These are phyloP conservation scores for Skeletonema potamos DNA, from an alignment of 108 stramenopile species.

Conservation along the genomic window DNA sequence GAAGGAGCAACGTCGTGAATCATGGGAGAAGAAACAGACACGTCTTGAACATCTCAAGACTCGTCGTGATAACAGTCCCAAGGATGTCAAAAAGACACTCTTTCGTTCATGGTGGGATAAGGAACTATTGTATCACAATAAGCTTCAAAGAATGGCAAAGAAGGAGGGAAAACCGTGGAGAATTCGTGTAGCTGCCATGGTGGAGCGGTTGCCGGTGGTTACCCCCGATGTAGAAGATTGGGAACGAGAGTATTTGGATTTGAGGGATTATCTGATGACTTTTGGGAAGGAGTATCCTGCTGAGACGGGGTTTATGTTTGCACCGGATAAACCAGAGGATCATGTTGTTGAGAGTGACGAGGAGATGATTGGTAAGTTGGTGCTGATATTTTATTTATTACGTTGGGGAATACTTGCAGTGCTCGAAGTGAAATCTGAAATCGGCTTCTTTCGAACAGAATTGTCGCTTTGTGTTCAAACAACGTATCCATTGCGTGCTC, in stretches of 20 bases:
- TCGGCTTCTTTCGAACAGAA: background rate
- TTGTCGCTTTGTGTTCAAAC: background rate
- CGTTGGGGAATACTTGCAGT: background rate
- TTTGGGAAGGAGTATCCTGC: conserved; percentile 74
- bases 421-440: background rate
- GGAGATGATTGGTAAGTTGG: conserved; percentile 59
- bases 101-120: conserved; percentile 72
- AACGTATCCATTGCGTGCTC: background rate
- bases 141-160: conserved; percentile 61
- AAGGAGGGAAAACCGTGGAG: conserved; percentile 74
- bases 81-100: conserved; percentile 38
- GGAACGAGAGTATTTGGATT: conserved; percentile 68
- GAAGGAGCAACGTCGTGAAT: conserved; percentile 59
- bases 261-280: conserved; percentile 56
- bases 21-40: conserved; percentile 41
- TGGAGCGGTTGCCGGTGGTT: conserved; percentile 75
- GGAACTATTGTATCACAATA: conserved; percentile 51
- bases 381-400: background rate
- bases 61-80: conserved; percentile 55
- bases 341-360: conserved; percentile 52
- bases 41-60: conserved; percentile 47
- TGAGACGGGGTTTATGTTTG: conserved; percentile 56
- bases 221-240: conserved; percentile 66
- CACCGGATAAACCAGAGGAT: conserved; percentile 44
- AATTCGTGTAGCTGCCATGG: conserved; percentile 67